A percentile compares a stretch with the other conserved stretches of the same genome.
Evolutionary conservation across 139 green algal genomes (phyloP).

Genomic region (Chlamydomonas incerta): DNA sequence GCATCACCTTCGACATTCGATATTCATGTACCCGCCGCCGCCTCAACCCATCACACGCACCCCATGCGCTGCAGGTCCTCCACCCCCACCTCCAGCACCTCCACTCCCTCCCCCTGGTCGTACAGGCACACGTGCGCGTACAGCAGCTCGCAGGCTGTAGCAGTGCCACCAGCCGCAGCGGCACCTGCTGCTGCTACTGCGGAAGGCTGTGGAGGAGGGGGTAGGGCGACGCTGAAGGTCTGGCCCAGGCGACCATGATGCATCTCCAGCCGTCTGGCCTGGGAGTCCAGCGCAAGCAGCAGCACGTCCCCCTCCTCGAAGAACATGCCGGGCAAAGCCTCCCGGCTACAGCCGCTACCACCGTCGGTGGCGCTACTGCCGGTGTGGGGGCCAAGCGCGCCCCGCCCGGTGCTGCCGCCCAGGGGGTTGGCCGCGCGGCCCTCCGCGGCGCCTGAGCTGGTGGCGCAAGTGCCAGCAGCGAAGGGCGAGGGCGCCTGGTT

Average conservation of each 20-base stretch:
- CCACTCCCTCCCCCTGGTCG: neutral
- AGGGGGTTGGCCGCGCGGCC: too few relatives aligned
- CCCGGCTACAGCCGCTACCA: too few relatives aligned
- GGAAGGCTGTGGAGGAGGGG: neutral
- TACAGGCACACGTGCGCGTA: constrained; percentile 18
- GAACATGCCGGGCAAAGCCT: neutral
- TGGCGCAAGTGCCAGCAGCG: too few relatives aligned
- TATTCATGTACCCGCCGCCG: too few relatives aligned
- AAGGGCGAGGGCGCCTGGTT: too few relatives aligned
- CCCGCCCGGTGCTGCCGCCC: too few relatives aligned
- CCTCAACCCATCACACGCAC: constrained; percentile 2
- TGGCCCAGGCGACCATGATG: neutral
- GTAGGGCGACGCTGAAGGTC: neutral
- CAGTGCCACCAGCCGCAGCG: neutral
- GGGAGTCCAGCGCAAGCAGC: neutral
- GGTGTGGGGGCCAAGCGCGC: too few relatives aligned
- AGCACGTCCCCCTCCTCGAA: neutral
- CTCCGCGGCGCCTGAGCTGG: neutral
- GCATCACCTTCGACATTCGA: too few relatives aligned
- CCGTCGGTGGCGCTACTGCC: neutral
- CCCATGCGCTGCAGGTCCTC: neutral
- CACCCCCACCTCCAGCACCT: neutral
- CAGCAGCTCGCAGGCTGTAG: neutral
- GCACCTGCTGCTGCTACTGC: too few relatives aligned
- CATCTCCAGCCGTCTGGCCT: constrained; percentile 1